Evolutionary conservation across 2,329 filamentous ascomycete species (phyloP).

Genomic region (Trichoderma koningii): DNA sequence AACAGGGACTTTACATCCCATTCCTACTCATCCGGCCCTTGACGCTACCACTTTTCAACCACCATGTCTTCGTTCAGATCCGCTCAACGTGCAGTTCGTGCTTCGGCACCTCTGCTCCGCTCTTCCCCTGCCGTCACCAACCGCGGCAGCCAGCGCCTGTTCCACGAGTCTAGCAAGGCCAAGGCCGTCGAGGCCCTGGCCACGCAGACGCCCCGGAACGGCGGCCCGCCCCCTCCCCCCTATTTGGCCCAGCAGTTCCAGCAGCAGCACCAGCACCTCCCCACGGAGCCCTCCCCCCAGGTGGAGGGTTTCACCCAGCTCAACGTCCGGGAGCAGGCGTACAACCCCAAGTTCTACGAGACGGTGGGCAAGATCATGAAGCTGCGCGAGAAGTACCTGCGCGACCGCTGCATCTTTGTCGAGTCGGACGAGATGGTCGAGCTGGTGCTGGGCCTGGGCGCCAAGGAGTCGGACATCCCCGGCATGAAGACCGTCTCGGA

Average conservation of each 20-base stretch:
- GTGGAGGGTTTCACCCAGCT: conserved; percentile 28
- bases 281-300: conserved; percentile 19
- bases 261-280: conserved; percentile 5
- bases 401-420: conserved; percentile 35
- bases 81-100: conserved; percentile 29
- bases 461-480: conserved; percentile 34
- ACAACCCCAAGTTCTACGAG: conserved; percentile 35
- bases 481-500: conserved; percentile 32
- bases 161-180: conserved; percentile 32
- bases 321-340: conserved; percentile 32
- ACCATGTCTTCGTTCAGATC: conserved; percentile 28
- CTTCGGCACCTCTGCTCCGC: conserved; percentile 28
- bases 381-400: conserved; percentile 32
- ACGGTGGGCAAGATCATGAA: conserved; percentile 35
- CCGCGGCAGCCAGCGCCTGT: conserved; percentile 30
- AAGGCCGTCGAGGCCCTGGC: conserved; percentile 31
- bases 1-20: not conserved
- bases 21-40: not conserved
- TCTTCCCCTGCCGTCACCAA: conserved; percentile 3
- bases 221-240: conserved; percentile 23
- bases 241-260: not conserved
- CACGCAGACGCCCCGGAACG: conserved; percentile 26
- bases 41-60: not conserved
- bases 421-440: conserved; percentile 33
- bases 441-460: conserved; percentile 34